Evolutionary conservation across 2,329 filamentous ascomycete genomes (phyloP).

Genomic region (Monosporascus cannonballus): DNA sequence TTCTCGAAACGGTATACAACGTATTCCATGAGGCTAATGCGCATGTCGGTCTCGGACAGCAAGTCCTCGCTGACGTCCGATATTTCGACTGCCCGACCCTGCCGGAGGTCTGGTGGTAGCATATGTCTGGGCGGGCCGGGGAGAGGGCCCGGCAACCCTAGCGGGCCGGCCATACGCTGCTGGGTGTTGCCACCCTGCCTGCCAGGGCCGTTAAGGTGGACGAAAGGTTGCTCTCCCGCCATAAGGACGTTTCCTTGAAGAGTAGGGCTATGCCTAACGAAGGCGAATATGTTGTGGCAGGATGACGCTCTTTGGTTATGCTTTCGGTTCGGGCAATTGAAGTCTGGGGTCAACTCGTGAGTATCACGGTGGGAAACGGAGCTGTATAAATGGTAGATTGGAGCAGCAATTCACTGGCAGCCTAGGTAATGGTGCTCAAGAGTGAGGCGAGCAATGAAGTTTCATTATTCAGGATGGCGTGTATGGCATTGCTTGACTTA

Average conservation of each 20-base stretch:
- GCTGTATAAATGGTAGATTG: neutral
- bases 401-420: neutral
- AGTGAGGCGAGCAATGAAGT: neutral
- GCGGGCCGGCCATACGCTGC: neutral
- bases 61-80: constrained; percentile 32
- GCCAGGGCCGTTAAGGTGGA: constrained; percentile 2
- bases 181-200: neutral
- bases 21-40: constrained; percentile 33
- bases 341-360: neutral
- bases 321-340: neutral
- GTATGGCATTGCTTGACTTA: neutral
- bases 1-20: constrained; percentile 37
- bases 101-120: constrained; percentile 1
- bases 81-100: constrained; percentile 16
- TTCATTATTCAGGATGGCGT: neutral
- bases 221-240: neutral
- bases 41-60: constrained; percentile 32
- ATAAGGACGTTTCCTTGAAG: neutral
- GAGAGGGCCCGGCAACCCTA: neutral
- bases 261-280: neutral
- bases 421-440: neutral
- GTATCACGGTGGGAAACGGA: neutral
- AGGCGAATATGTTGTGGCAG: neutral
- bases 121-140: constrained; percentile 1
- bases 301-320: neutral